Percentiles rank a stretch among this genome's conserved stretches.
Evolutionary conservation across 1,284 basidiomycete genomes (phyloP).

Genomic region (Ceratobasidium sp.): DNA sequence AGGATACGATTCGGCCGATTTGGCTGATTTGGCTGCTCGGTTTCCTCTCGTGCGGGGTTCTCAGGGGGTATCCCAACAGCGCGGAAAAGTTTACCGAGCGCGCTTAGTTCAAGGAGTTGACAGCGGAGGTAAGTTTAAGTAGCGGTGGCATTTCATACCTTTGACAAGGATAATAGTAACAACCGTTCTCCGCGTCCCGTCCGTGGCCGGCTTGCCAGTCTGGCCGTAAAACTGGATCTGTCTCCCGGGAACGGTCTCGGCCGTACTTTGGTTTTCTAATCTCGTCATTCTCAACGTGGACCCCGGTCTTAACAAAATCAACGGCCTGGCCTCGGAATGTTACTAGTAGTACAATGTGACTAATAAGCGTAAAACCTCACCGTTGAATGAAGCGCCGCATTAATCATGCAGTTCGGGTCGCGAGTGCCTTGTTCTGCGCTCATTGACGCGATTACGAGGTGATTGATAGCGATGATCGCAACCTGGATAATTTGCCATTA

Average conservation of each 20-base stretch:
- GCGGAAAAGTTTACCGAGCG: slow-evolving; percentile 71
- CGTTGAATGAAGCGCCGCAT: slow-evolving; percentile 36
- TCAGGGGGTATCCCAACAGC: slow-evolving; percentile 64
- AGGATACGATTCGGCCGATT: not conserved
- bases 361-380: not conserved
- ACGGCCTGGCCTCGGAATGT: slow-evolving; percentile 9
- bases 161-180: slow-evolving; percentile 39
- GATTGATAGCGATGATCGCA: slow-evolving; percentile 37
- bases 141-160: not conserved
- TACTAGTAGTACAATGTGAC: not conserved
- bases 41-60: slow-evolving; percentile 21
- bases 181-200: slow-evolving; percentile 13
- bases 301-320: slow-evolving; percentile 31
- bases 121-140: not conserved
- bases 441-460: slow-evolving; percentile 57
- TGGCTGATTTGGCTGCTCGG: not conserved
- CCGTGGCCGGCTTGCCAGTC: slow-evolving; percentile 40
- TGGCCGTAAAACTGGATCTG: slow-evolving; percentile 16
- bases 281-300: not conserved
- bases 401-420: slow-evolving; percentile 23
- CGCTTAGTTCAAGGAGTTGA: slow-evolving; percentile 52
- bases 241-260: not conserved
- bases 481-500: slow-evolving; percentile 1
- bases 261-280: slow-evolving; percentile 29
- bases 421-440: slow-evolving; percentile 15